Percentiles rank a stretch among this genome's conserved stretches.
Evolutionary conservation across 495 filamentous ascomycete species (phyloP).

Genomic region (Tuber microsphaerosporum): DNA sequence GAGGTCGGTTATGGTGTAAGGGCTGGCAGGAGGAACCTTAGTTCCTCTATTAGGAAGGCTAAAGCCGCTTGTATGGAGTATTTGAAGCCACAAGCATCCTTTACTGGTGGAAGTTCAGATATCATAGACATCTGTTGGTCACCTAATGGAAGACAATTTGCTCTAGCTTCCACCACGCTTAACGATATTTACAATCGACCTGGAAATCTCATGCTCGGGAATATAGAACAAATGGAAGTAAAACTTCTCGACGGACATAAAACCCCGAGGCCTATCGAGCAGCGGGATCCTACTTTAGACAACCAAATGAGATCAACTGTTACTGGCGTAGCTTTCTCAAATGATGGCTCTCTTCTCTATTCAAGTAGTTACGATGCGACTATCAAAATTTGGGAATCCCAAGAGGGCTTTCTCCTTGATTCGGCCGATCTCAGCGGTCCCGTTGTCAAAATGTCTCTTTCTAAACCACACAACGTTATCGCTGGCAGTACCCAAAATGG

Average conservation of each 20-base stretch:
- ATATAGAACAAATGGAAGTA: slow-evolving; percentile 13
- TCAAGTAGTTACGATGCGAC: slow-evolving; percentile 75
- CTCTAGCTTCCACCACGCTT: not conserved
- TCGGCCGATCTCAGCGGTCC: slow-evolving; percentile 49
- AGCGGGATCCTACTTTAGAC: slow-evolving; percentile 4
- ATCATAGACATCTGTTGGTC: slow-evolving; percentile 37
- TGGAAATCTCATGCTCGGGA: slow-evolving; percentile 39
- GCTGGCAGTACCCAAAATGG: slow-evolving; percentile 49
- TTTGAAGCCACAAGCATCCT: slow-evolving; percentile 25
- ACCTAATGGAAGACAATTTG: slow-evolving; percentile 23
- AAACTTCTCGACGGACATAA: slow-evolving; percentile 35
- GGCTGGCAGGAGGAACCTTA: not conserved
- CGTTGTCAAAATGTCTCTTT: slow-evolving; percentile 61
- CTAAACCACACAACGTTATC: slow-evolving; percentile 30
- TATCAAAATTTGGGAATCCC: slow-evolving; percentile 65
- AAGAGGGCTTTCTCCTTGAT: slow-evolving; percentile 42
- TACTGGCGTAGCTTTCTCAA: slow-evolving; percentile 25
- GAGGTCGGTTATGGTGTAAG: slow-evolving; percentile 6
- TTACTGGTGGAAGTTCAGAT: slow-evolving; percentile 33
- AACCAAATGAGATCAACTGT: slow-evolving; percentile 29
- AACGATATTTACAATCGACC: slow-evolving; percentile 36
- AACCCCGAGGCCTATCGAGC: slow-evolving; percentile 1
- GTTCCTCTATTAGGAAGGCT: not conserved
- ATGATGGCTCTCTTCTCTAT: slow-evolving; percentile 52
- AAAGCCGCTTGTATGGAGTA: not conserved